A percentile compares a stretch with the other conserved stretches of the same genome.
phyloP scores from a whole-genome alignment of 2,329 filamentous ascomycete genomes.

The Trichoderma sp. region DNA sequence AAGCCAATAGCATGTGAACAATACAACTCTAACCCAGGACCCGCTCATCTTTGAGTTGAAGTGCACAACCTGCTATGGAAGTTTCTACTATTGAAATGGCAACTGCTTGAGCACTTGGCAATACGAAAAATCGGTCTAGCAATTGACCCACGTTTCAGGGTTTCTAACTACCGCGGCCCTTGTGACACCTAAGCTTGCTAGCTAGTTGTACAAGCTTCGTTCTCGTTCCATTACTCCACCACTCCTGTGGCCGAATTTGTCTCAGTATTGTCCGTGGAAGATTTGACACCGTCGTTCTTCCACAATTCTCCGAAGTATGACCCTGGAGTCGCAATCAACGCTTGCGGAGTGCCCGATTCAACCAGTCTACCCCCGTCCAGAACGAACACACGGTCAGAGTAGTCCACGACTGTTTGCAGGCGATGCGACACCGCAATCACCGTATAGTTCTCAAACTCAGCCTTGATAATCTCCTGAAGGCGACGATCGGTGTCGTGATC shows the following conservation, averaged over 20 bases:
- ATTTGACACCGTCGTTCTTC: neutral
- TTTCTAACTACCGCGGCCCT: too few species aligned
- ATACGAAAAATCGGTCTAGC: too few species aligned
- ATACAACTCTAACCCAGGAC: too few species aligned
- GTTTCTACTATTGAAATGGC: too few species aligned
- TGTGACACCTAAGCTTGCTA: too few species aligned
- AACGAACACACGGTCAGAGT: slow-evolving; percentile 45
- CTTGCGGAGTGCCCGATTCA: slow-evolving; percentile 31
- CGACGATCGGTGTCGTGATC: slow-evolving; percentile 39
- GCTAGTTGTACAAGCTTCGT: too few species aligned
- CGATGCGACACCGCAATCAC: slow-evolving; percentile 48
- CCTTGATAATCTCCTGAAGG: slow-evolving; percentile 38
- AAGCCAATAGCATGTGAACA: too few species aligned
- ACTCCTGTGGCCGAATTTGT: neutral
- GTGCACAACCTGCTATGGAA: too few species aligned
- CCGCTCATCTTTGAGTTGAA: too few species aligned
- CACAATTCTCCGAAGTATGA: neutral
- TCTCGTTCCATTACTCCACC: too few species aligned
- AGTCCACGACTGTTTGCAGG: slow-evolving; percentile 48
- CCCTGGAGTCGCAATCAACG: slow-evolving; percentile 1
- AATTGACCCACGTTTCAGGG: too few species aligned
- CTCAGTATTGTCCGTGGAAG: neutral
- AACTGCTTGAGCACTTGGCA: too few species aligned
- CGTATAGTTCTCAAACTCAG: slow-evolving; percentile 45
- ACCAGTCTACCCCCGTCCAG: slow-evolving; percentile 45